Evolutionary conservation across 306 rosid genomes (phyloP), one percentile per base, ranked within the genome.

Genomic region (barrel medic (Medicago truncatula)): DNA sequence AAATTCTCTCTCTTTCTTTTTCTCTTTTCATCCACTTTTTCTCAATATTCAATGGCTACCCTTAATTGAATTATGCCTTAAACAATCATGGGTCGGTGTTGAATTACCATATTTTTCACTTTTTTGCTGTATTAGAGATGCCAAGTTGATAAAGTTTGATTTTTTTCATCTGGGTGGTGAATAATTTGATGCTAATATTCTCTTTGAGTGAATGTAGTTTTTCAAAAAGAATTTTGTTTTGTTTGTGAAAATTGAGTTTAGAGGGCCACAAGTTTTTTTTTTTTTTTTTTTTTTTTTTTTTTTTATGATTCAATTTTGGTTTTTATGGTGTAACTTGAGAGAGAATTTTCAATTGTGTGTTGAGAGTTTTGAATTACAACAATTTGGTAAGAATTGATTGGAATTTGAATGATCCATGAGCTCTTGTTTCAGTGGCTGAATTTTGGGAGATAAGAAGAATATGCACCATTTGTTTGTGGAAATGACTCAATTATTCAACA

Each of bases 41-140:
- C 74, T 75, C 74, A 76, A 86, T 80, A 96, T 85, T 92, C 86
- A 73, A 83, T 92, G 90, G 82, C 84, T 83, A 83, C 92, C 86
- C 77, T 13, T 49, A 11, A 75, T 77, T 59, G 80, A 75, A 71
- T 89, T 77, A 80, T 83, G 80, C 86, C 49, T 82, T 40, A 71
- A 64, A 64, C 61, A 82, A 59, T 85, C 80, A 40, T 70, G 92
- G 89, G 93, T 88, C 92, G 92, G 93, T 83, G 87, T 70, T 85
- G 58, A 86, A 60, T 81, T 58, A 70, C 75, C 87, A 83, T 74
- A 83, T 67, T 68, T 67, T 44, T 78, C 75, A 62, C 87, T 85
- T 90, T 84, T 82, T 76, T 62, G 86, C 73, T 88, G 86, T 87
- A 69, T 81, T 71, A 74, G 74, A 72, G 78, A 87, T 81, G 41